Base-by-base conservation (phyloP, 768 basidiomycete genomes). In the Psilocybe subaeruginosa region DNA sequence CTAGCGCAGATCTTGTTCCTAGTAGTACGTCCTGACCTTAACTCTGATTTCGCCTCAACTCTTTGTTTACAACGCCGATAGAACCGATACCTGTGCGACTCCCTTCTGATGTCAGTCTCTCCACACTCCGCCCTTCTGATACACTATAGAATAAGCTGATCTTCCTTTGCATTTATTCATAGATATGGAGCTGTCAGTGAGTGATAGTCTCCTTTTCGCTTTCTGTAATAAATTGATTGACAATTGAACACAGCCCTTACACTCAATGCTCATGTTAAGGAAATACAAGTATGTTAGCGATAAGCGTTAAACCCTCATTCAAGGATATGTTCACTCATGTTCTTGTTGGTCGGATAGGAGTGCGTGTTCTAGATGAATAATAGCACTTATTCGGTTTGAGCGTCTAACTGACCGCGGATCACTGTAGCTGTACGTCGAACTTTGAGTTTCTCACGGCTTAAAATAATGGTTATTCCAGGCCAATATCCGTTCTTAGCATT, bases 171-270 rank as follows among this genome's bases (percentile, higher is more conserved):
- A 23, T 23, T 4, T n/a, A 17, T 45, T 11, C 30, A 16, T 8
- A 56, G 54, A 43, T 56, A 56, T 31, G 39, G 37, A 17, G 54
- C 54, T 9, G 23, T 45, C 12, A n/a, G 54, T 56, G 23, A 30
- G 41, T 45, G 6, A 56, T 23, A 23, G 23, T 23, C 23, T 23
- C 23, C 23, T 23, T 23, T 23, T 23, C 23, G 12, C 2, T 12
- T 43, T 35, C 8, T n/a, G 14, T 50, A 19, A 50, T 23, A 23
- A 23, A 23, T 23, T 23, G 23, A 23, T 23, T 23, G 23, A 23
- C 23, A 23, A 23, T 23, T 23, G 23, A 23, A 31, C 51, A 11
- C 4, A 49, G 19, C 9, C n/a, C 27, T 23, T 8, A 30, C 33
- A 53, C 35, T 17, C 31, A 53, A 35, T 17, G 51, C 33, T 17